phyloP scores from a whole-genome alignment of 768 basidiomycete species.

The Mycena albidolilacea region DNA sequence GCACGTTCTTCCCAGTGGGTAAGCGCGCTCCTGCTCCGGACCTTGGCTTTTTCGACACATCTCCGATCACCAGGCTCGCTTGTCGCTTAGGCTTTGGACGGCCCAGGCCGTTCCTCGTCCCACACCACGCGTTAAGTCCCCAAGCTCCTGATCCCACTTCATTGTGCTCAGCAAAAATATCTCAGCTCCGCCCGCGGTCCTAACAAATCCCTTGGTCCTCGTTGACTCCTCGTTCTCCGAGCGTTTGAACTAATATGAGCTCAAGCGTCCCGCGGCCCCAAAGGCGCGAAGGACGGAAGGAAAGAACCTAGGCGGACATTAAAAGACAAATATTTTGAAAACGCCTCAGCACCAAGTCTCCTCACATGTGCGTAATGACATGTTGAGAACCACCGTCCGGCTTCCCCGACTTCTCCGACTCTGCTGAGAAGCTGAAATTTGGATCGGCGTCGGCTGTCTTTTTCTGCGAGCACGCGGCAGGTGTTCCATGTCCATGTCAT shows the following conservation, averaged over 20 bases:
- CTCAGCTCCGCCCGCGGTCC: conserved; percentile 4
- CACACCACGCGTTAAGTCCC: background rate
- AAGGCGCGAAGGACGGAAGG: background rate
- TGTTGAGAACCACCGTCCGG: background rate
- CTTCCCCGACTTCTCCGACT: conserved; percentile 22
- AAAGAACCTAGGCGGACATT: background rate
- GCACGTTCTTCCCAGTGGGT: conserved; percentile 9
- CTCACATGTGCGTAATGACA: conserved; percentile 27
- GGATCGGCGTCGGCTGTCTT: conserved; percentile 22
- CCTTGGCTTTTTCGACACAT: conserved; percentile 28
- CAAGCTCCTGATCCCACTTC: conserved; percentile 5
- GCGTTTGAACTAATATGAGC: too few relatives aligned
- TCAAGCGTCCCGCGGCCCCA: background rate
- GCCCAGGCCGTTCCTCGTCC: conserved; percentile 1
- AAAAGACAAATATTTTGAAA: background rate
- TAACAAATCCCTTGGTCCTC: background rate
- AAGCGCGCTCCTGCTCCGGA: conserved; percentile 23
- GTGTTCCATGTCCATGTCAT: conserved; percentile 26
- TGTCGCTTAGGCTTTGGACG: conserved; percentile 32
- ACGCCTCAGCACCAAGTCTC: background rate
- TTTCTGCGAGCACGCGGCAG: conserved; percentile 19
- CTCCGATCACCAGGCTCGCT: conserved; percentile 30
- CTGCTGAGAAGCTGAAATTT: conserved; percentile 13
- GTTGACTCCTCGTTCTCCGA: conserved; percentile 14
- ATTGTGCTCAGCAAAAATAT: conserved; percentile 3